Percentiles rank a stretch among this genome's conserved stretches.
These are phyloP conservation scores for Phytophthora ohioensis DNA, from an alignment of 352 stramenopile genomes.

Conservation along the genomic window DNA sequence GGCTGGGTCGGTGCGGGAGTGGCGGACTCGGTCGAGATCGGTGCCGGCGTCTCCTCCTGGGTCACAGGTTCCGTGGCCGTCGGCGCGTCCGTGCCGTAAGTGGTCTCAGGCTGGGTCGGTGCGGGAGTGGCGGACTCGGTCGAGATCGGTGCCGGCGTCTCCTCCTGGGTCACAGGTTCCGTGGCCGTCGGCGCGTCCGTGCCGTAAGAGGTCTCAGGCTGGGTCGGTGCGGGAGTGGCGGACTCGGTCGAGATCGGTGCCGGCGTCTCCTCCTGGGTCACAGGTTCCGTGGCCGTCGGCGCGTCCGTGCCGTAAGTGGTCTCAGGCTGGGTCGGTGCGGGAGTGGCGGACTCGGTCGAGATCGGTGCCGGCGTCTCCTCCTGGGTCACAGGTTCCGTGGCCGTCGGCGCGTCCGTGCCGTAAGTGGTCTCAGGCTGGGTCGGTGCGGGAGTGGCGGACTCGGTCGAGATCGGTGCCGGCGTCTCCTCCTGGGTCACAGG, in stretches of 20 bases:
- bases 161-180: neutral
- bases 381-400: neutral
- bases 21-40: neutral
- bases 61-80: neutral
- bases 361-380: neutral
- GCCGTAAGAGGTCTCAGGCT: neutral
- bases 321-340: neutral
- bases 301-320: conserved; percentile 1
- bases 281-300: neutral
- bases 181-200: conserved; percentile 1
- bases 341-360: neutral
- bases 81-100: neutral
- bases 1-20: neutral
- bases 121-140: neutral
- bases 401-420: neutral
- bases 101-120: neutral
- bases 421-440: no score
- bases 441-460: no score
- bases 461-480: no score
- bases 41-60: neutral
- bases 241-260: neutral
- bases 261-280: neutral
- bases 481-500: no score
- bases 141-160: neutral
- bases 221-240: neutral